Base-by-base conservation (phyloP, 306 rosid genomes). In the Ammopiptanthus mongolicus region DNA sequence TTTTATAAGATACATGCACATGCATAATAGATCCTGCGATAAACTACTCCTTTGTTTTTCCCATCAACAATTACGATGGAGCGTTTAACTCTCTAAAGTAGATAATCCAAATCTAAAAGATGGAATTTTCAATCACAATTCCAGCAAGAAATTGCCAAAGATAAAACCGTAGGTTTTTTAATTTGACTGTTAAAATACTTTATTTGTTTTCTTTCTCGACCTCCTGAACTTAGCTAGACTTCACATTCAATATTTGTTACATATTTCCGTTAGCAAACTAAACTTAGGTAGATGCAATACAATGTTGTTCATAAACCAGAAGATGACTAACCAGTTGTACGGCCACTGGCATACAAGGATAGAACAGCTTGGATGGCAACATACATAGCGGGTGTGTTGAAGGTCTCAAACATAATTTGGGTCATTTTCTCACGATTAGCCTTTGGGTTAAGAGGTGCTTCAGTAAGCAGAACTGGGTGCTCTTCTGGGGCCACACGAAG, bases 371-470 rank as follows among this genome's bases (percentile, higher is more conserved):
- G 96, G 64, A 90, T 90, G 47, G 97, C 96, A 3, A 90, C 96
- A 80, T 92, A 90, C 97, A 92, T 92, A 36, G 97, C 97, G 36
- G 97, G 97, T 56, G 97, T 76, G 75, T 92, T 92, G 84, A 92
- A 92, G 56, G 93, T 92, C 89, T 92, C 97, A 67, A 92, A 92
- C 97, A 90, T 92, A 72, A 92, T 90, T 81, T 92, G 97, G 33
- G 96, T 92, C 97, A 92, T 92, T 80, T 92, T 92, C 84, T 92
- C 96, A 80, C 96, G 98, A 51, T 92, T 92, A 62, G 98, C 98
- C 90, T 92, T 92, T 13, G 98, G 98, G 53, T 92, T 92, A 12
- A 92, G 94, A 78, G 98, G 98, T 5, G 98, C 98, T 82, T 92
- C 96, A 5, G 98, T 92, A 74, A 92, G 98, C n/a, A 92, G 82